Evolutionary conservation across 1,139 yeast species (phyloP).

Genomic region (Geotrichum klebahnii): DNA sequence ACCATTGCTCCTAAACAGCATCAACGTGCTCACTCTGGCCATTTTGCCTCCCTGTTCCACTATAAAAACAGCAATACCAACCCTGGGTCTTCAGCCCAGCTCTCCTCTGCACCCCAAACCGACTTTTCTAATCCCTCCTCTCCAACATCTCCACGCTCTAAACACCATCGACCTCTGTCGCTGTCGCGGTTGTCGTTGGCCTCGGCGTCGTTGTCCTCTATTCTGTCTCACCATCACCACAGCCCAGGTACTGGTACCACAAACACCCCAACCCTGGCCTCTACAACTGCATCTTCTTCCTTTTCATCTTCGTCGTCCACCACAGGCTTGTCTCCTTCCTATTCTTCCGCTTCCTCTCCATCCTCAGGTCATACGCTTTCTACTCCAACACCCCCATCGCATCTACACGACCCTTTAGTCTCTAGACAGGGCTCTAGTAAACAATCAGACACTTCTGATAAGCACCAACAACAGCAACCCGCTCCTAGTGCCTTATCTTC

Average conservation of each 20-base stretch:
- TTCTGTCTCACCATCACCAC: not conserved
- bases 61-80: not conserved
- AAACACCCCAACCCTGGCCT: constrained; percentile 2
- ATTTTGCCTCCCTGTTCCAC: constrained; percentile 1
- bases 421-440: too few species aligned
- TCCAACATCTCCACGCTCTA: constrained; percentile 8
- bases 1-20: not conserved
- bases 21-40: constrained; percentile 9
- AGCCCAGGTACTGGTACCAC: not conserved
- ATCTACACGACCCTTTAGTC: not conserved
- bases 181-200: not conserved
- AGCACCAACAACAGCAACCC: constrained; percentile 2
- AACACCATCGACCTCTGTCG: not conserved
- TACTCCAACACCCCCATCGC: too few species aligned
- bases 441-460: not conserved
- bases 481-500: not conserved
- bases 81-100: too few species aligned
- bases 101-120: too few species aligned
- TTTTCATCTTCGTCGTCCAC: not conserved
- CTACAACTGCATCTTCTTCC: not conserved
- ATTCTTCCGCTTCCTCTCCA: not conserved
- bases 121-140: not conserved
- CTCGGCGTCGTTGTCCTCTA: not conserved
- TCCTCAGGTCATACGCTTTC: too few species aligned
- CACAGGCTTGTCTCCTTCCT: constrained; percentile 1